These are phyloP conservation scores for Haplosporangium sp. DNA, from an alignment of 371 early-diverging fungal species.

Conservation along the genomic window DNA sequence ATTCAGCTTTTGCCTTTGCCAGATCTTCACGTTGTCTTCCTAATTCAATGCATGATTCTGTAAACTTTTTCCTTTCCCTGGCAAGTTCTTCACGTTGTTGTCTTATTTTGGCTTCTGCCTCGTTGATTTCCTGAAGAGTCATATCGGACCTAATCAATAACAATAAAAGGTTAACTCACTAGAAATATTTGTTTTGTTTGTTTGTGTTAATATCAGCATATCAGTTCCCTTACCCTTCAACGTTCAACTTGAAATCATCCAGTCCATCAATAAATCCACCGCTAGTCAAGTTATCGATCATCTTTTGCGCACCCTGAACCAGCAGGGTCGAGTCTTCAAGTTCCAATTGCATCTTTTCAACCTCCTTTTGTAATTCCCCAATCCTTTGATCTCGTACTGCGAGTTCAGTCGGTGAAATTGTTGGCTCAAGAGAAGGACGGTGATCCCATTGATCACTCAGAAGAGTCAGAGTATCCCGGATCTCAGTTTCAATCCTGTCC, in stretches of 20 bases:
- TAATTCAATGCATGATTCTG: constrained; percentile 37
- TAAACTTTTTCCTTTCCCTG: constrained; percentile 44
- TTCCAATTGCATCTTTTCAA: constrained; percentile 43
- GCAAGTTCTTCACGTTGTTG: constrained; percentile 43
- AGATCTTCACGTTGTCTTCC: constrained; percentile 47
- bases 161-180: too few species aligned
- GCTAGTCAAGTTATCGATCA: constrained; percentile 50
- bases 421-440: constrained; percentile 36
- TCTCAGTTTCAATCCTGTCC: constrained; percentile 47
- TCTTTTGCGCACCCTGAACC: constrained; percentile 55
- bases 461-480: constrained; percentile 37
- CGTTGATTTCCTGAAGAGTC: constrained; percentile 46
- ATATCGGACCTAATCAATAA: constrained; percentile 33
- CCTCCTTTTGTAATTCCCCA: constrained; percentile 32
- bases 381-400: constrained; percentile 45
- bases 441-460: constrained; percentile 45
- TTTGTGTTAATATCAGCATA: too few species aligned
- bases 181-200: too few species aligned
- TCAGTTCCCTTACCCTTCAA: constrained; percentile 33
- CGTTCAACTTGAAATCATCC: constrained; percentile 43
- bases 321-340: constrained; percentile 52
- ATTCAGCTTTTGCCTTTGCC: constrained; percentile 18
- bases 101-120: constrained; percentile 33
- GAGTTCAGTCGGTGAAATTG: constrained; percentile 30
- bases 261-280: constrained; percentile 42